These are phyloP conservation scores for Nyctanthes arbortristis DNA, from an alignment of 257 asterid species.

Conservation along the genomic window DNA sequence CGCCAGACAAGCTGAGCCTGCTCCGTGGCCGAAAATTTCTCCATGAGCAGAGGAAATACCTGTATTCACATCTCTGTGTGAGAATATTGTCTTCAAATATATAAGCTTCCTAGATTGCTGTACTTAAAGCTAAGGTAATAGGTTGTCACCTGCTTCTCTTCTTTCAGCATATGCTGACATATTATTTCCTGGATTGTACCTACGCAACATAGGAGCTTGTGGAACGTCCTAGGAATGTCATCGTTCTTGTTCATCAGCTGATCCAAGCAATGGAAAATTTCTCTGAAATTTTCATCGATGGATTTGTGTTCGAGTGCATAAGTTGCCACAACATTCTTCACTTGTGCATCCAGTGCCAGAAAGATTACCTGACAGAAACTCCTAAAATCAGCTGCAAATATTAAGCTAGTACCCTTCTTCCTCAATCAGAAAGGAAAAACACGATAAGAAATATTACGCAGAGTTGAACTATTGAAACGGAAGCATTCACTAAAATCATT, in stretches of 20 bases:
- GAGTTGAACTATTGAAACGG: no score
- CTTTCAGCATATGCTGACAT: constrained; percentile 84
- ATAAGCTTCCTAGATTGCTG: neutral
- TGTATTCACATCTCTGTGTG: constrained; percentile 36
- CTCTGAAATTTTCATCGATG: constrained; percentile 55
- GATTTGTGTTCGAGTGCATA: constrained; percentile 67
- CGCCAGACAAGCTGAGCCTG: constrained; percentile 84
- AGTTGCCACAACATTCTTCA: constrained; percentile 63
- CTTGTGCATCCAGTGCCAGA: constrained; percentile 67
- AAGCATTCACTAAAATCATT: no score
- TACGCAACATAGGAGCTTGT: constrained; percentile 56
- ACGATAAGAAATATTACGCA: no score
- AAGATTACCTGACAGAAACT: constrained; percentile 70
- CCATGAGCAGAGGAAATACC: constrained; percentile 71
- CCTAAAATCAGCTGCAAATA: constrained; percentile 19
- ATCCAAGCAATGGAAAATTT: constrained; percentile 57
- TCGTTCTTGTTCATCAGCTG: constrained; percentile 43
- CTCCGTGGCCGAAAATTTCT: constrained; percentile 54
- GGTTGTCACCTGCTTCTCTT: constrained; percentile 74
- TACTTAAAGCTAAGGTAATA: neutral
- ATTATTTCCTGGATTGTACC: constrained; percentile 58
- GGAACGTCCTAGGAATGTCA: constrained; percentile 44
- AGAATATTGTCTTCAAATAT: neutral
- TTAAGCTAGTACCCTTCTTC: no score
- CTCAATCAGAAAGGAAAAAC: no score